Evolutionary conservation across 73 alveolate genomes (phyloP), one percentile per base, ranked within the genome.

Genomic region (Paramecium sonneborni): DNA sequence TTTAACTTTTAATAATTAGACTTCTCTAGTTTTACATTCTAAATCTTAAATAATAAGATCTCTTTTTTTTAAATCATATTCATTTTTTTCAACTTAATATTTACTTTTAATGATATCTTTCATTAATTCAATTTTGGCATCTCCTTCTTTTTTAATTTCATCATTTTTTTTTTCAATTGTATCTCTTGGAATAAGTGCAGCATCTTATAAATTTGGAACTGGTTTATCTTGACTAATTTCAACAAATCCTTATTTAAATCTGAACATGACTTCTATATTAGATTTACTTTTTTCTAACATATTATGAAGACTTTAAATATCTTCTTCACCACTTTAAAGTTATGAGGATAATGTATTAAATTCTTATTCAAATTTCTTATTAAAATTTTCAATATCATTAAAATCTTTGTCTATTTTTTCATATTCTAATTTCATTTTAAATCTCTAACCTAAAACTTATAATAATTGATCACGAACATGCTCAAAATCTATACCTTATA

Each of bases 1-100:
- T 67, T 88, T 88, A n/a, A 88, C 94, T 39, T 82, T 69, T 30
- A 88, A 28, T 10, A 88, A 46, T 44, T 88, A 48, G 9, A 88
- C 94, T 70, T 88, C 94, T 26, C 94, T 88, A 9, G 94, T 88
- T 10, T 82, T 88, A 23, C 94, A 88, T 88, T 82, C 87, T n/a
- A 88, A 57, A 69, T 88, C 87, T 12, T 70, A 44, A 44, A 69
- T 82, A 44, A 69, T 70, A 4, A 88, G 34, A 2, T 88, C 94
- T 43, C 90, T 88, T 35, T 52, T 88, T 32, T 72, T 72, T 37
- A 72, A 14, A 14, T 62, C 84, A 52, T 52, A 52, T 52, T 52
- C 68, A 52, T 52, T 52, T 52, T 52, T 52, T 52, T 70, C 92
- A 38, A 88, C 91, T 70, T 88, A 44, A 38, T 43, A 88, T 88